phyloP scores from a whole-genome alignment of 257 asterid genomes.

The Primulina tabacum region DNA sequence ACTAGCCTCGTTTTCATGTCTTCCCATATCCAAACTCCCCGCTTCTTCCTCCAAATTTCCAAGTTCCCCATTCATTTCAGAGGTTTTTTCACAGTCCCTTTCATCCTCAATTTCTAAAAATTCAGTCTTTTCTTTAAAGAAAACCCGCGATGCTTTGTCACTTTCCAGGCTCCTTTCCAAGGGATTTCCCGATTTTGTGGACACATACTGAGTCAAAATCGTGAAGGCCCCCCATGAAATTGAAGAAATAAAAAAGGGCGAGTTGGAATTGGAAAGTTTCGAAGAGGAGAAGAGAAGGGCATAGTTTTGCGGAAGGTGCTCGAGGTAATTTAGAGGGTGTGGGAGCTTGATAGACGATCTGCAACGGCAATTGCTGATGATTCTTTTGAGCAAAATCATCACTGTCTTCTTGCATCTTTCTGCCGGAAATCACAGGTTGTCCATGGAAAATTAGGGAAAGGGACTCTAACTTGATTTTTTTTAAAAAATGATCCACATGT shows the following conservation, averaged over 20 bases:
- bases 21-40: constrained; percentile 32
- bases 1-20: constrained; percentile 16
- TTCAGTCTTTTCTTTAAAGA: constrained; percentile 42
- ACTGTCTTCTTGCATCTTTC: neutral
- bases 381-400: constrained; percentile 37
- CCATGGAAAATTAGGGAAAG: no score
- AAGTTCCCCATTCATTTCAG: constrained; percentile 32
- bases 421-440: no score
- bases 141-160: constrained; percentile 37
- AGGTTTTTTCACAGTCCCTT: constrained; percentile 22
- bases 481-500: no score
- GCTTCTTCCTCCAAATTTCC: constrained; percentile 48
- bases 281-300: neutral
- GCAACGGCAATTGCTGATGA: constrained; percentile 24
- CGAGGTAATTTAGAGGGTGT: constrained; percentile 25
- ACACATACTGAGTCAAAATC: constrained; percentile 27
- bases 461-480: no score
- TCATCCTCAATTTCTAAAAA: constrained; percentile 19
- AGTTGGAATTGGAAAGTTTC: constrained; percentile 21
- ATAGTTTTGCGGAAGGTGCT: neutral
- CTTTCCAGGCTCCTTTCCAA: constrained; percentile 21
- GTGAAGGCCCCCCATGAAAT: constrained; percentile 38
- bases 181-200: constrained; percentile 5
- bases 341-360: constrained; percentile 23
- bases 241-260: constrained; percentile 19